phyloP scores from a whole-genome alignment of 495 filamentous ascomycete species.

The Xylaria intraflava region DNA sequence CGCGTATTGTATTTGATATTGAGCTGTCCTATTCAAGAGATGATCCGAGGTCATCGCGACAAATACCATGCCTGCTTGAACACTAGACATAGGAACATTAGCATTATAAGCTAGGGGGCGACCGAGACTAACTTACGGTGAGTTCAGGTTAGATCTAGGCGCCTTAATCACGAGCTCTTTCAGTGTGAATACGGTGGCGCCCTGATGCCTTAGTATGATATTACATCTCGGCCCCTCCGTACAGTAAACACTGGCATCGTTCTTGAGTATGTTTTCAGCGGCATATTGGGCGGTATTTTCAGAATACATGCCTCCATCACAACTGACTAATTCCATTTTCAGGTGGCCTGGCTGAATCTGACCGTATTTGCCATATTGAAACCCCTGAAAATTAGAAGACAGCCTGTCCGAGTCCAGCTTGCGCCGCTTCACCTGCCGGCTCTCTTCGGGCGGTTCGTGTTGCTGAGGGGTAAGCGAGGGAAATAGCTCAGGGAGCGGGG shows the following conservation, averaged over 20 bases:
- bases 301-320: constrained; percentile 75
- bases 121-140: constrained; percentile 59
- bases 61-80: constrained; percentile 92
- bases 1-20: constrained; percentile 67
- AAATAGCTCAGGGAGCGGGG: constrained; percentile 18
- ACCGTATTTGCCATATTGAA: constrained; percentile 74
- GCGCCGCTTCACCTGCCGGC: constrained; percentile 59
- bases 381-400: constrained; percentile 46
- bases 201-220: constrained; percentile 72
- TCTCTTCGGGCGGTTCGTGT: constrained; percentile 36
- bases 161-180: constrained; percentile 85
- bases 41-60: constrained; percentile 77
- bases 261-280: constrained; percentile 74
- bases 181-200: constrained; percentile 68
- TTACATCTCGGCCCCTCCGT: constrained; percentile 79
- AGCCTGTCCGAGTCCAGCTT: constrained; percentile 62
- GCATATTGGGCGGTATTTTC: constrained; percentile 55
- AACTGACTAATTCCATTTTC: constrained; percentile 79
- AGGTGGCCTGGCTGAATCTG: constrained; percentile 74
- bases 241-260: constrained; percentile 81
- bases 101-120: neutral
- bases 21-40: constrained; percentile 62
- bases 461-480: constrained; percentile 22
- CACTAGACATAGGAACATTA: constrained; percentile 40
- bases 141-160: constrained; percentile 70